Conservation (phyloP, 441 rosid genomes). For the Rhodomyrtus psidioides region DNA sequence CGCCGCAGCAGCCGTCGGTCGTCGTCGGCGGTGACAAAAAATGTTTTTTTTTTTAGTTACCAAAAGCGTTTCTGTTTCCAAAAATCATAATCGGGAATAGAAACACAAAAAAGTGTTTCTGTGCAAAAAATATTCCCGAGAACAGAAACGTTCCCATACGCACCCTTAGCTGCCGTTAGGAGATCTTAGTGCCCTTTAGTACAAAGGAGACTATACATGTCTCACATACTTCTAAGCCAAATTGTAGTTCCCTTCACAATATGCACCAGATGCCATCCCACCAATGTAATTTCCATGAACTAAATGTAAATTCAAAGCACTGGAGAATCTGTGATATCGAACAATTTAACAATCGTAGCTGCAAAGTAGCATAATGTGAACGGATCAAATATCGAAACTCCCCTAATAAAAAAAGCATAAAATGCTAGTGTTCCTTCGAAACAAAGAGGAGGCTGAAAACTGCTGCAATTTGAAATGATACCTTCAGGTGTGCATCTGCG, state of each 20-base stretch:
- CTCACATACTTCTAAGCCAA: background rate
- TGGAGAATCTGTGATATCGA: background rate
- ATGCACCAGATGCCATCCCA: background rate
- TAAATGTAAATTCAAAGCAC: background rate
- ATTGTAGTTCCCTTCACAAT: background rate
- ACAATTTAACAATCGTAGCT: background rate
- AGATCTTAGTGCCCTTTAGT: background rate
- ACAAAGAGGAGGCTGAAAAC: background rate
- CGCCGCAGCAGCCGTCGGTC: too few species aligned
- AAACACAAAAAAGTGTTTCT: too few species aligned
- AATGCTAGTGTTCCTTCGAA: background rate
- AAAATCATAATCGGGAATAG: too few species aligned
- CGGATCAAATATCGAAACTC: background rate
- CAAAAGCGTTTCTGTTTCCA: too few species aligned
- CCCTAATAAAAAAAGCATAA: background rate
- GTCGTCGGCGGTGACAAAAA: too few species aligned
- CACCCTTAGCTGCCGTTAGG: background rate
- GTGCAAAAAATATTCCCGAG: too few species aligned
- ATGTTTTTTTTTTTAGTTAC: too few species aligned
- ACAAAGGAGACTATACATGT: background rate
- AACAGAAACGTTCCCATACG: too few species aligned
- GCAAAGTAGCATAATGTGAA: background rate
- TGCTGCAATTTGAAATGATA: conserved; percentile 17
- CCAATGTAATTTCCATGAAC: background rate
- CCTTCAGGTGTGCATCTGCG: conserved; percentile 95